Percentiles rank a stretch among this genome's conserved stretches.
These are phyloP conservation scores for Penstemon newberryi DNA, from an alignment of 257 asterid species.

Conservation along the genomic window DNA sequence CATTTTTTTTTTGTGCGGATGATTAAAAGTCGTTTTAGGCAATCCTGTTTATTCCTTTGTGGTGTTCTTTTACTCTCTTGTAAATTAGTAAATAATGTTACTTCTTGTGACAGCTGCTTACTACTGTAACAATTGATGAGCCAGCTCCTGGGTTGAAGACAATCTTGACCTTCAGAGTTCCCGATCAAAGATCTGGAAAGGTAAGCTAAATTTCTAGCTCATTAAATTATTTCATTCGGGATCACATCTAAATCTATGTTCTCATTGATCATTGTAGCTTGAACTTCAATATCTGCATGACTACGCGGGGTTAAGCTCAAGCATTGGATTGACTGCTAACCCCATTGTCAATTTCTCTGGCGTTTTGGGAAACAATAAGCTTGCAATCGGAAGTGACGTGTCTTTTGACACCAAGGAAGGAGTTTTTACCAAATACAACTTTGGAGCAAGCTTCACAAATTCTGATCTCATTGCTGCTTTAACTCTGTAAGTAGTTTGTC, in stretches of 20 bases:
- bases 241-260: conserved; percentile 1
- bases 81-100: neutral
- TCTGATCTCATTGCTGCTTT: conserved; percentile 50
- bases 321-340: conserved; percentile 55
- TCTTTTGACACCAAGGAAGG: conserved; percentile 50
- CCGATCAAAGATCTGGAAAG: conserved; percentile 55
- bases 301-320: conserved; percentile 41
- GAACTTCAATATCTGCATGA: conserved; percentile 56
- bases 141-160: conserved; percentile 52
- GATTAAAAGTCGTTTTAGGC: neutral
- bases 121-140: conserved; percentile 48
- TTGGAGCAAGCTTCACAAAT: conserved; percentile 49
- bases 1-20: neutral
- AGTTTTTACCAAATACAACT: conserved; percentile 40
- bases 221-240: neutral
- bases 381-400: conserved; percentile 50
- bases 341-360: conserved; percentile 52
- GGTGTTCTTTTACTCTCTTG: neutral
- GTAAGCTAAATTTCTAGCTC: conserved; percentile 19
- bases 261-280: conserved; percentile 29
- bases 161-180: conserved; percentile 50
- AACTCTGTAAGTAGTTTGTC: conserved; percentile 40
- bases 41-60: neutral
- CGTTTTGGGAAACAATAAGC: conserved; percentile 39
- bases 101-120: conserved; percentile 33